phyloP scores from a whole-genome alignment of 306 rosid genomes.

The Canavalia gladiata region DNA sequence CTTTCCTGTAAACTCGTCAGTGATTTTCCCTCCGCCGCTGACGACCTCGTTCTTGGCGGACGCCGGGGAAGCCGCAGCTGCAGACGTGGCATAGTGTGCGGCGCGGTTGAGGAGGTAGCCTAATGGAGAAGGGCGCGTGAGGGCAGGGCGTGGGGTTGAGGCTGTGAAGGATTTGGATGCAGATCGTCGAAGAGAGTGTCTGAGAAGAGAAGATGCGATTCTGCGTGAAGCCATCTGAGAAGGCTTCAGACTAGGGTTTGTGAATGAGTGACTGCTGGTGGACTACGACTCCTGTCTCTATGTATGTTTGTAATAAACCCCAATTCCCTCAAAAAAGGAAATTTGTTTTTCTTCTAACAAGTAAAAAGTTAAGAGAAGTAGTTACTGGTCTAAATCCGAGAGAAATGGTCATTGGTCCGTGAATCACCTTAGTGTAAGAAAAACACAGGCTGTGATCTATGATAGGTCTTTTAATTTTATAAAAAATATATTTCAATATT shows the following conservation, averaged over 20 bases:
- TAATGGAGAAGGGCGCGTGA: slow-evolving; percentile 65
- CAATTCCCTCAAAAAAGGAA: too few relatives aligned
- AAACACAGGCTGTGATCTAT: too few relatives aligned
- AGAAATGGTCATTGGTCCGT: too few relatives aligned
- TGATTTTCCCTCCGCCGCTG: slow-evolving; percentile 68
- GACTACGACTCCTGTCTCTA: too few relatives aligned
- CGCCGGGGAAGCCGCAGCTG: slow-evolving; percentile 51
- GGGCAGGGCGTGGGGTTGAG: slow-evolving; percentile 64
- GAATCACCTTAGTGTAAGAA: too few relatives aligned
- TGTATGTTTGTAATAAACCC: too few relatives aligned
- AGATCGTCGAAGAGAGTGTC: slow-evolving; percentile 80
- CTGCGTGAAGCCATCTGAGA: slow-evolving; percentile 88
- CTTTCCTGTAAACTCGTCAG: slow-evolving; percentile 85
- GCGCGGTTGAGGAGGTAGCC: slow-evolving; percentile 77
- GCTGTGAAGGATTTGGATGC: slow-evolving; percentile 63
- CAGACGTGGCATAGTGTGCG: slow-evolving; percentile 69
- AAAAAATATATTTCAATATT: too few relatives aligned
- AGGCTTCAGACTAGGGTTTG: slow-evolving; percentile 52
- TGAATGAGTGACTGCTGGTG: neutral
- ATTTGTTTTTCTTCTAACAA: too few relatives aligned
- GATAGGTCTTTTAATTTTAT: too few relatives aligned
- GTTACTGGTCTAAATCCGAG: too few relatives aligned
- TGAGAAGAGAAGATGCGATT: slow-evolving; percentile 70
- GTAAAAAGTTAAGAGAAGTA: too few relatives aligned
- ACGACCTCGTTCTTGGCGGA: slow-evolving; percentile 61